Conservation (phyloP, 192 early-diverging fungal genomes). For the Chytriomyces sp. region DNA sequence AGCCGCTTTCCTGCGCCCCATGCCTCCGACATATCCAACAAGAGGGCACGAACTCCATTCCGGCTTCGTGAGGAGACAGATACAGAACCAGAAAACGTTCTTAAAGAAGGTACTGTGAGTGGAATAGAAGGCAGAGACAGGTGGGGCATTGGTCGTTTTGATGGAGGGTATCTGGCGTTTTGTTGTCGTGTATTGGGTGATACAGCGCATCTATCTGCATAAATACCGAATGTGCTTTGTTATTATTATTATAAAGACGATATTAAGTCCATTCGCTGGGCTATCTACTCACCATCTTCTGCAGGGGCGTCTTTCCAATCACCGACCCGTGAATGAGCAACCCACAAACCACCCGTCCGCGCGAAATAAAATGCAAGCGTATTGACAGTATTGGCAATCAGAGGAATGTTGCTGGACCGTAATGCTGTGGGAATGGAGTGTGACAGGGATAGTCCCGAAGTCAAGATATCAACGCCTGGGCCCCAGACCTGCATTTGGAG, state of each 20-base stretch:
- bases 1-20: conserved; percentile 29
- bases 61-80: background rate
- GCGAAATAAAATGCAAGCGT: conserved; percentile 23
- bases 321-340: conserved; percentile 23
- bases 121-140: conserved; percentile 22
- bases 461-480: conserved; percentile 28
- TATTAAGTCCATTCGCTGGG: no score
- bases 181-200: background rate
- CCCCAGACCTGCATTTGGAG: conserved; percentile 30
- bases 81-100: conserved; percentile 8
- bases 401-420: conserved; percentile 15
- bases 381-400: conserved; percentile 22
- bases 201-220: background rate
- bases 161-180: conserved; percentile 24
- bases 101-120: conserved; percentile 22
- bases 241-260: no score
- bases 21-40: conserved; percentile 27
- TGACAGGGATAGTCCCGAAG: conserved; percentile 12
- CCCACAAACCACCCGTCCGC: conserved; percentile 30
- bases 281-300: no score
- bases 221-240: background rate
- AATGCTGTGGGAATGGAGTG: conserved; percentile 28
- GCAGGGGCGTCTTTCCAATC: conserved; percentile 18
- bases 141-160: conserved; percentile 24
- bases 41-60: conserved; percentile 16